Evolutionary conservation across 164 flowering plant genomes (phyloP), one percentile per base, ranked within the genome.

Genomic region (Brasenia schreberi): DNA sequence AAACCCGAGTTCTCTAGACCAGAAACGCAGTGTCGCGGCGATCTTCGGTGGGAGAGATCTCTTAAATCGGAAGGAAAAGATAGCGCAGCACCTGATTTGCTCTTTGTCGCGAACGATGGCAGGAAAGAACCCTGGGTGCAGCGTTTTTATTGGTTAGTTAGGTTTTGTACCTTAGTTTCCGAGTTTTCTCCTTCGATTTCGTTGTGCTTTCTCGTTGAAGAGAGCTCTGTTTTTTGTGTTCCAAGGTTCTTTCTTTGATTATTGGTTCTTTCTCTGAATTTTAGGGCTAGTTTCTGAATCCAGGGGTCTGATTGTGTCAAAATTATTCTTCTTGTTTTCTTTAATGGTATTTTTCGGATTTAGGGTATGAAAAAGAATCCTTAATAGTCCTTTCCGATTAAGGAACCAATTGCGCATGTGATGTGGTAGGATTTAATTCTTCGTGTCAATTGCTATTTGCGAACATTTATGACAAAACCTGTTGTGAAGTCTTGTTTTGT

Each of bases 121-220:
- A 43, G 64, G 72, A 42, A 69, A 64, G 56, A 49, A 49, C 1
- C 67, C 67, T 59, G 63, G 16, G 43, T 64, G 67, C 67, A 69
- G 63, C 9, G 72, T 69, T 60, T 69, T 59, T 43, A 44, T 69
- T 12, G 72, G 72, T 64, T 23, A 58, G 67, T 49, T 17, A 18
- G 10, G 19, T 7, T 9, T 19, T 45, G 19, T 42, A 14, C 17
- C 23, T 44, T 44, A 5, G n/a, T 19, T 39, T 64, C 23, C 17
- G 18, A 6, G 19, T 10, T 42, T 18, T 11, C 10, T 5, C 56
- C 43, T 16, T 5, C 9, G 18, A 11, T 4, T 42, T 19, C 52
- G 42, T 18, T 17, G 6, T 23, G 42, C 12, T 5, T 19, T 56
- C 33, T 27, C 12, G 23, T 19, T 7, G 27, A 5, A 65, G n/a